These are phyloP conservation scores for Trichoderma atroviride DNA, from an alignment of 2,329 filamentous ascomycete species.

Conservation along the genomic window DNA sequence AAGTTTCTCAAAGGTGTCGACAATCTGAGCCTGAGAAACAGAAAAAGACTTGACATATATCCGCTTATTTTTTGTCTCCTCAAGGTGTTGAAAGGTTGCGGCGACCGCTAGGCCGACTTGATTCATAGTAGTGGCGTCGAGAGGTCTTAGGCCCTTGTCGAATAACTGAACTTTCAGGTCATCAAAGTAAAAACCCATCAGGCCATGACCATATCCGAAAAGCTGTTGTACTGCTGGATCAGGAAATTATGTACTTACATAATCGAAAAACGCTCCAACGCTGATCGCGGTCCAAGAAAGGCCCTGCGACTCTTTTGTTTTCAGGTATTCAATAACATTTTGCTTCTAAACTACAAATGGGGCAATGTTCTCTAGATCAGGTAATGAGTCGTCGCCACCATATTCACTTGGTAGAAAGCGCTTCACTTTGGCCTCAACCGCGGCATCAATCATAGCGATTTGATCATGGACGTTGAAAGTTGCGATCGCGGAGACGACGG, in stretches of 20 bases:
- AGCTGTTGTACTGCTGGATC: neutral
- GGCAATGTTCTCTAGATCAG: neutral
- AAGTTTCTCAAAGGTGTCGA: neutral
- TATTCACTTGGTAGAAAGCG: neutral
- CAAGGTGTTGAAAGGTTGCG: neutral
- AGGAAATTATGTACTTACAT: neutral
- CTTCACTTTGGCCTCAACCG: neutral
- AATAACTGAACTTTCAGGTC: neutral
- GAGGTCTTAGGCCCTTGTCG: neutral
- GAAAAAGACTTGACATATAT: neutral
- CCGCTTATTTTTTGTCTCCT: neutral
- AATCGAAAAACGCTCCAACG: neutral
- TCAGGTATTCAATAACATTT: neutral
- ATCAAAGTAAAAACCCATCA: neutral
- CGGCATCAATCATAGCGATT: neutral
- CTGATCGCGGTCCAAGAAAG: neutral
- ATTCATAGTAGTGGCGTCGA: neutral
- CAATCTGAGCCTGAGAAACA: neutral
- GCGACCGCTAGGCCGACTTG: neutral
- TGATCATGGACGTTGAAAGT: neutral
- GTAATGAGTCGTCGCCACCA: neutral
- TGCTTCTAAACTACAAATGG: neutral
- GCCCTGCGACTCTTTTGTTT: neutral
- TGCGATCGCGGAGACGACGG: neutral
- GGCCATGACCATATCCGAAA: neutral